Base-by-base conservation (phyloP, 768 basidiomycete genomes). In the Hypholoma sublateritium region DNA sequence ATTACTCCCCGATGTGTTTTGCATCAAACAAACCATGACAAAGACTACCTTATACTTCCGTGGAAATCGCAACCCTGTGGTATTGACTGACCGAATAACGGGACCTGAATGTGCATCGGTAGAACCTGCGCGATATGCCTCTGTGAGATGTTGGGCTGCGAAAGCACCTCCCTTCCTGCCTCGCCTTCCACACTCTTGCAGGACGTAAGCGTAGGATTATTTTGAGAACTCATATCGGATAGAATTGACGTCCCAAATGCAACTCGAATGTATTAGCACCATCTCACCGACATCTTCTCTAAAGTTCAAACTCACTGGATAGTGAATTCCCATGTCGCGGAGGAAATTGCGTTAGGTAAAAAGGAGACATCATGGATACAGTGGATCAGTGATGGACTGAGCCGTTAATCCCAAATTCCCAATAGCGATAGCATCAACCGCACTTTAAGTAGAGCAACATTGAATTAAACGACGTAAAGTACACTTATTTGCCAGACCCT, bases 11-110 rank as follows among this genome's bases (percentile, higher is more conserved):
- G 37, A 39, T 51, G 14, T 6, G 50, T 32, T 5, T 32, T 32
- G 28, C 28, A 32, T 32, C 28, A 32, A 32, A 32, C 28, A 32
- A 32, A 9, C 28, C 28, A 32, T 32, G 28, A 32, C 28, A 32
- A 32, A 32, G 28, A 5, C 28, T 32, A 32, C 28, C 28, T n/a
- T n/a, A n/a, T n/a, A 43, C 36, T 50, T 60, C 60, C 60, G 61
- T 44, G 51, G 54, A 62, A 62, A 62, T 63, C 62, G 62, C 59
- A 47, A 49, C 60, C 56, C 57, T 61, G 49, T 35, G 24, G 16
- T 48, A 34, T 9, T 6, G 45, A 47, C 9, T 22, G 17, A 32
- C 28, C n/a, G 44, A 14, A 55, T 24, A 16, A 2, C 7, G 28
- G 2, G 36, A n/a, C 32, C 16, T 56, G 44, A 5, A 47, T 24